Percentiles rank a stretch among this genome's conserved stretches.
phyloP scores from a whole-genome alignment of 305 asterid genomes.

The Rubia balearica region DNA sequence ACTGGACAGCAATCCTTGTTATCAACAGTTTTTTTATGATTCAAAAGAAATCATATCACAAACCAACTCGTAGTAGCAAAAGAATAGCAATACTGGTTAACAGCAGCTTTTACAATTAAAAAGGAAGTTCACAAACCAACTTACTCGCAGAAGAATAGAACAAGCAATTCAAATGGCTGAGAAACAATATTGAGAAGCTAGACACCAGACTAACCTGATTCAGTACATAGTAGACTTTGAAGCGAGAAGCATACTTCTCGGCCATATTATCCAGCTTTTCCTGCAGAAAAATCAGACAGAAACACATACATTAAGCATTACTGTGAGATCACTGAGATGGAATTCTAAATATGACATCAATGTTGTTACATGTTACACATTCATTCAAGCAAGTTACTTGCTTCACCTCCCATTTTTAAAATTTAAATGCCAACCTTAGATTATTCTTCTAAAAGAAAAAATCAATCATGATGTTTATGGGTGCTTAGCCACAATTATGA shows the following conservation, averaged over 20 bases:
- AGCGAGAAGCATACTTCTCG: conserved; percentile 47
- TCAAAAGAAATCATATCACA: not conserved
- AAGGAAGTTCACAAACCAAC: not conserved
- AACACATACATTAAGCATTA: conserved; percentile 8
- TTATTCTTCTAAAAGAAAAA: not conserved
- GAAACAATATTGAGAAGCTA: not conserved
- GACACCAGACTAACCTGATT: conserved; percentile 51
- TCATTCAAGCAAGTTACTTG: not conserved
- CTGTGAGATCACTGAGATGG: not conserved
- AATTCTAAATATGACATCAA: not conserved
- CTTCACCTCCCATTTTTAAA: not conserved
- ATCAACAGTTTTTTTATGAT: not conserved
- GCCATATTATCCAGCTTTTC: conserved; percentile 70
- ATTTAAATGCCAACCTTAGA: not conserved
- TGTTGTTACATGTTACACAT: not conserved
- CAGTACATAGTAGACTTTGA: conserved; percentile 69
- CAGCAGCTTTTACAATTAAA: not conserved
- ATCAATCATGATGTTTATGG: not conserved
- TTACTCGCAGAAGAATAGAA: not conserved
- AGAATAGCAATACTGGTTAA: not conserved
- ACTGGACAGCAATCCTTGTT: not conserved
- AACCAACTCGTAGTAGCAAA: not conserved
- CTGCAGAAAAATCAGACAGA: conserved; percentile 25
- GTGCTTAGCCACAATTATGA: not conserved
- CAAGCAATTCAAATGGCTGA: not conserved